These are phyloP conservation scores for Phtheirospermum japonicum DNA, from an alignment of 257 asterid genomes.

Conservation along the genomic window DNA sequence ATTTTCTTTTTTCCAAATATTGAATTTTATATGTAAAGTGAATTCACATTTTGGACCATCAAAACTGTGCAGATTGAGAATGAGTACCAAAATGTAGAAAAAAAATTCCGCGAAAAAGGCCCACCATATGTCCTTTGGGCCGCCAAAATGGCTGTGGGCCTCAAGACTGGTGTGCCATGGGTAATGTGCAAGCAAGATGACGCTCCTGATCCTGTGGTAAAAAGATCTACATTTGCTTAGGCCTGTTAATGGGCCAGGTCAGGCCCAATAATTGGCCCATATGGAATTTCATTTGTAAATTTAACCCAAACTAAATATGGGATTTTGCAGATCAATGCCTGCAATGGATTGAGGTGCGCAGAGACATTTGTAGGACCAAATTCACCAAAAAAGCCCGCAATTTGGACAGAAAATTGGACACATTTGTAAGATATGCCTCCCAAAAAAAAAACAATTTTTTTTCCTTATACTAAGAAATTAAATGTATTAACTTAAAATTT, in stretches of 20 bases:
- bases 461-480: neutral
- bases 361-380: slow-evolving; percentile 90
- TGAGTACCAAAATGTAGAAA: slow-evolving; percentile 74
- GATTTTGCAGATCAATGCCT: slow-evolving; percentile 66
- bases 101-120: slow-evolving; percentile 45
- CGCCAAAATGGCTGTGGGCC: slow-evolving; percentile 76
- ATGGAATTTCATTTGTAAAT: neutral
- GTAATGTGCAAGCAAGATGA: slow-evolving; percentile 93
- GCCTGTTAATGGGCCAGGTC: too few species aligned
- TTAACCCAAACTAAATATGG: neutral
- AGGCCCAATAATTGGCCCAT: too few species aligned
- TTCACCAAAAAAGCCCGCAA: slow-evolving; percentile 80
- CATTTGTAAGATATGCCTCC: slow-evolving; percentile 61
- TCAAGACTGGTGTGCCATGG: slow-evolving; percentile 88
- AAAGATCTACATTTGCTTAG: neutral
- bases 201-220: slow-evolving; percentile 87
- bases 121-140: slow-evolving; percentile 87
- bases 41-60: neutral
- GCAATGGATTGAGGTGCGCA: slow-evolving; percentile 82
- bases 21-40: neutral
- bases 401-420: slow-evolving; percentile 99
- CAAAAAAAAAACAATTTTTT: neutral
- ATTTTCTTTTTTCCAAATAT: too few species aligned
- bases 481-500: neutral
- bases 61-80: slow-evolving; percentile 66